These are phyloP conservation scores for Cadophora malorum DNA, from an alignment of 2,329 filamentous ascomycete species.

Conservation along the genomic window DNA sequence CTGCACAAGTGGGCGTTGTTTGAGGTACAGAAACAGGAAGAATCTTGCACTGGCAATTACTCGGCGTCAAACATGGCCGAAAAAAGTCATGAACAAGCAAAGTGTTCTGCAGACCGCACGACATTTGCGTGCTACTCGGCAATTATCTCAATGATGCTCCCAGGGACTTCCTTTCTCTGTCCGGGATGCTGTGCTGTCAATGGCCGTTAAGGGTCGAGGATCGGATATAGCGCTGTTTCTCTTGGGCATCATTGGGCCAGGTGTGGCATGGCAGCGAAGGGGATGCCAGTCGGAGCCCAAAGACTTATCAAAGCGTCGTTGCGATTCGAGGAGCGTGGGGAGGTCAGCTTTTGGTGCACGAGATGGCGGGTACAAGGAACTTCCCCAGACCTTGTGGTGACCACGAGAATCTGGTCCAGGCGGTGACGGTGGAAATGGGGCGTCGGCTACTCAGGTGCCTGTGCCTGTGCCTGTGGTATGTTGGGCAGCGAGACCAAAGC, in stretches of 20 bases:
- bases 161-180: constrained; percentile 24
- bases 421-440: constrained; percentile 4
- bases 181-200: constrained; percentile 21
- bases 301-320: constrained; percentile 2
- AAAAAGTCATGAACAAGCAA: constrained; percentile 20
- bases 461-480: constrained; percentile 3
- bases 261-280: background rate
- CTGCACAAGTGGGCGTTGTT: constrained; percentile 25
- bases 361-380: constrained; percentile 18
- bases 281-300: constrained; percentile 23
- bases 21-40: constrained; percentile 15
- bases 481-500: constrained; percentile 25
- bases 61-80: constrained; percentile 26
- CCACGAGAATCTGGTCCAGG: background rate
- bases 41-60: constrained; percentile 22
- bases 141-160: constrained; percentile 15
- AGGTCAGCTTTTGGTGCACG: background rate
- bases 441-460: background rate
- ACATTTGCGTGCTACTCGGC: constrained; percentile 20
- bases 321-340: constrained; percentile 6
- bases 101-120: background rate
- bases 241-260: constrained; percentile 32
- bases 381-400: constrained; percentile 9
- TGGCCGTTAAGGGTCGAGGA: constrained; percentile 13
- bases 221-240: constrained; percentile 19